Base-by-base conservation (phyloP, 495 filamentous ascomycete genomes). In the Neurospora sp. region DNA sequence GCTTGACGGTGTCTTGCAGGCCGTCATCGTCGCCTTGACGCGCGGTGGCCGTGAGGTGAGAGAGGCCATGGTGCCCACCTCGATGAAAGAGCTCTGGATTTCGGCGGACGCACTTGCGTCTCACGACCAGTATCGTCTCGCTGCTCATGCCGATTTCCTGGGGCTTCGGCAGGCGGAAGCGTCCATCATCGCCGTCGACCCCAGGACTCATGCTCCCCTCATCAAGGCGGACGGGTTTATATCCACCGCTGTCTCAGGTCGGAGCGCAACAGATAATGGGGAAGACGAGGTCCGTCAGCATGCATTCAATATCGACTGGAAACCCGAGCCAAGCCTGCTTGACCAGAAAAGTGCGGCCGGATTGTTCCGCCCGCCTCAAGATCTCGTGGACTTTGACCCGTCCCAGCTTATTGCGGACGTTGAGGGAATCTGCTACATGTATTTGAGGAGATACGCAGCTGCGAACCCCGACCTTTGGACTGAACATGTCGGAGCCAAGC, bases 301-400 rank as follows among this genome's bases (percentile, higher is more conserved):
- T 7, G 41, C 41, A 6, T 77, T 80, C 37, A 71, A 73, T 20
- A 70, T 80, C 18, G 77, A 77, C 11, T 82, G 80, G 80, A 76
- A 80, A 69, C 80, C 80, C 0, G 77, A 81, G 41, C 71, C 80
- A 11, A 80, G 79, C 71, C 31, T 78, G 53, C 69, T 42, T 18
- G 14, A 42, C 14, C 41, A 42, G 14, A 42, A 42, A 42, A 42
- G 16, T 42, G 14, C 41, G 16, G 41, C 41, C 14, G 14, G 14
- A 18, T 18, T 42, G 41, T 42, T 81, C 18, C 69, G 70, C 11
- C 73, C 72, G 31, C 73, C 72, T 42, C 73, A 81, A 44, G 71
- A 80, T 6, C 53, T 35, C 27, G 38, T 22, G 18, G 61, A 68
- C 0, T 76, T 74, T 59, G 72, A 72, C 18, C 77, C 71, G 22